Evolutionary conservation across 371 early-diverging fungal genomes (phyloP).

Genomic region (Chytridium lagenaria): DNA sequence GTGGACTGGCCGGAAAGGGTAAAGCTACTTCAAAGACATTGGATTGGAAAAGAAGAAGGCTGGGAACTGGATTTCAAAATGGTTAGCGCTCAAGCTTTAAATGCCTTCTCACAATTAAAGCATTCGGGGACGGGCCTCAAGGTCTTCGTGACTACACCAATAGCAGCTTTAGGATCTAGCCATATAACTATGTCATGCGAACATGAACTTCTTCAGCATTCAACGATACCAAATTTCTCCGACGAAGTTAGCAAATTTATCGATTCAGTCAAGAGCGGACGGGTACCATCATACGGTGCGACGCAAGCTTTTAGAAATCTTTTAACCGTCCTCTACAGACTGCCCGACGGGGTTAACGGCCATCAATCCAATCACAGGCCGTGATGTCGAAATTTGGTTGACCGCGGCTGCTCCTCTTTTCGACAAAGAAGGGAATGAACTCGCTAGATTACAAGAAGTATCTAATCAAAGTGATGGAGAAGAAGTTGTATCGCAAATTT

Average conservation of each 20-base stretch:
- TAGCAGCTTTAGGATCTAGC: slow-evolving; percentile 70
- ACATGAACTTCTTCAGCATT: background rate
- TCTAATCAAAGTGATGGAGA: too few species aligned
- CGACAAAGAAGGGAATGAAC: background rate
- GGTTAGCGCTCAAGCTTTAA: slow-evolving; percentile 5
- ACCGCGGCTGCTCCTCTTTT: background rate
- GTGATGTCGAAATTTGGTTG: background rate
- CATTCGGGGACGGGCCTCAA: slow-evolving; percentile 27
- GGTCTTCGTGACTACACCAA: too few species aligned
- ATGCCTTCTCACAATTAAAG: slow-evolving; percentile 24
- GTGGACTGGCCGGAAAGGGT: slow-evolving; percentile 91
- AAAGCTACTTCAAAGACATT: slow-evolving; percentile 88
- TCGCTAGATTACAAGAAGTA: background rate
- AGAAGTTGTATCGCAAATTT: too few species aligned
- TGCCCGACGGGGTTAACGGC: slow-evolving; percentile 28
- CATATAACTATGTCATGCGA: background rate
- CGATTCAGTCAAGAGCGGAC: background rate
- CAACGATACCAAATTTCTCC: too few species aligned
- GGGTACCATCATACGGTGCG: background rate
- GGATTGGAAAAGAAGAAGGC: slow-evolving; percentile 90
- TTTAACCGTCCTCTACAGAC: background rate
- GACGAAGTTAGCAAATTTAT: background rate
- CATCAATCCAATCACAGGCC: slow-evolving; percentile 7
- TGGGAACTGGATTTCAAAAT: slow-evolving; percentile 68
- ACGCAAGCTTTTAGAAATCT: background rate